Base-by-base conservation (phyloP, 2,329 filamentous ascomycete genomes). In the Aspergillus sp. region DNA sequence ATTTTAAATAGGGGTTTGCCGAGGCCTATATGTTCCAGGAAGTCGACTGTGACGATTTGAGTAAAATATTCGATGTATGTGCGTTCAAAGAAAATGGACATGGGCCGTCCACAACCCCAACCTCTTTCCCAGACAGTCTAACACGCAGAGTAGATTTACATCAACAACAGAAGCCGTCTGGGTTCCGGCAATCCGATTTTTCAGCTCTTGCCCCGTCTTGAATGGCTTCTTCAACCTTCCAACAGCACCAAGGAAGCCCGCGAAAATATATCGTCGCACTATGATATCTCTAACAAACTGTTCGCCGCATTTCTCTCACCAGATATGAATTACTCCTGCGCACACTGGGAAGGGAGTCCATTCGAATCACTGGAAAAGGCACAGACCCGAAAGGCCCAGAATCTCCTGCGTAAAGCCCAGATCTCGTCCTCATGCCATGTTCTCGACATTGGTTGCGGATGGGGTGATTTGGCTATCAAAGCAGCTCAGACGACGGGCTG, bases 11-110 rank as follows among this genome's bases (percentile, higher is more conserved):
- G 64, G 80, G 80, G 2, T 82, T 85, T 42, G 74, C 79, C 8
- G 76, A 82, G 53, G 73, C 77, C 16, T 84, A 81, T 49, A 84
- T 85, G 78, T 65, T 84, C 11, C 76, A 75, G 27, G 80, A 85
- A 52, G 68, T 83, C 16, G 72, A 75, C 32, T 83, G 79, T 38
- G 61, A 70, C 8, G 72, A 84, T 51, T 52, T 86, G 44, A 78
- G 76, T 1, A 68, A 69, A 2, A 82, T 85, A 51, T 84, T 86
- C 53, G 71, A 74, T 52, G 74, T 78, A 50, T 28, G 39, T 14
- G 1, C n/a, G 11, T 8, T 8, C 15, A 26, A 13, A 12, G 8
- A n/a, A n/a, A 26, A 13, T 13, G 25, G 15, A 26, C 8, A 12
- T 12, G 25, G 8, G 15, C 8, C 8, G 15, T 26, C 7, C n/a